Base-by-base conservation (phyloP, 1,284 basidiomycete species). In the Leccinum pachyderme region DNA sequence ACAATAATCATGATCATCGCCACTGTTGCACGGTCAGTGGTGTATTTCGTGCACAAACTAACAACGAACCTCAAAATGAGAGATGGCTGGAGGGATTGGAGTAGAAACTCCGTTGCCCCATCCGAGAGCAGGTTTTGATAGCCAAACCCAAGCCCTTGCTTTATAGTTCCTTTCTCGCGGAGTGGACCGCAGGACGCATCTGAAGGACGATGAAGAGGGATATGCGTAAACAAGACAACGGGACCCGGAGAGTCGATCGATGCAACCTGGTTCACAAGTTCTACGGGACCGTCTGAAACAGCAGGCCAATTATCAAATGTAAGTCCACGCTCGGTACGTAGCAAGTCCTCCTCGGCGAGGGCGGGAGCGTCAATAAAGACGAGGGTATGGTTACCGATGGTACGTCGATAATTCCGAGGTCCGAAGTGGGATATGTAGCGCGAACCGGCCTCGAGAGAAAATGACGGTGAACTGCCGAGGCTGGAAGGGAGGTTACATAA, bases 1-100 rank as follows among this genome's bases (percentile, higher is more conserved):
- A 70, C 93, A 95, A 60, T 92, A 92, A 67, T 95, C 93, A 60
- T 91, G 89, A 71, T 95, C 90, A 68, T 95, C 92, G 9, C 89
- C 93, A 61, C 91, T 93, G 48, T 52, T 46, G 18, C 13, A 37
- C 15, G 22, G 28, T 69, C 45, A 58, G 12, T 12, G 55, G 13
- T 52, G 22, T 7, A 22, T 46, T 33, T 13, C 22, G 18, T 35
- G n/a, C 11, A 47, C 7, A 32, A 53, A 52, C 51, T n/a, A 12
- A 37, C 43, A 27, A 59, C 80, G 59, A 60, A 89, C 89, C 86
- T 91, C 69, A 90, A 89, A 5, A 95, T 77, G 1, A 86, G 64
- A 12, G 74, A 70, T 12, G 93, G 93, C 31, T 80, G 76, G 15
- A 93, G 68, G 27, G 73, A 78, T 28, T 86, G 75, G 18, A 95